phyloP scores from a whole-genome alignment of 495 filamentous ascomycete species.

The Pseudotulostoma volvatum region DNA sequence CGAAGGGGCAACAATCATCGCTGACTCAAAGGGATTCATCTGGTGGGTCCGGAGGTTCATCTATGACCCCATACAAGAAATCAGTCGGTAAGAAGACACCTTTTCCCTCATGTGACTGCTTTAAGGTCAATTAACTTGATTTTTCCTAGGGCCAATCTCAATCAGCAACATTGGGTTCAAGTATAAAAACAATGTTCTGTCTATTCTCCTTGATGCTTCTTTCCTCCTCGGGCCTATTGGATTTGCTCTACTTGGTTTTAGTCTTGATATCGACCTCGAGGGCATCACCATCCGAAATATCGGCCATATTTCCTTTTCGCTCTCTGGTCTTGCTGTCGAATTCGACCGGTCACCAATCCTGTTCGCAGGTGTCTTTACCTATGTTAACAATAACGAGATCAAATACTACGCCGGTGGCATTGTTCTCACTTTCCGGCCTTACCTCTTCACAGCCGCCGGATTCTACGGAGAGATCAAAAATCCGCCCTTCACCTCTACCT shows the following conservation, averaged over 20 bases:
- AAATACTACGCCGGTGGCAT: slow-evolving; percentile 24
- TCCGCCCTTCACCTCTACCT: slow-evolving; percentile 17
- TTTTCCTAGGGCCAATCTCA: slow-evolving; percentile 8
- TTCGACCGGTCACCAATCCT: slow-evolving; percentile 24
- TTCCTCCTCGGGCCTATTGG: slow-evolving; percentile 24
- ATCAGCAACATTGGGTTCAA: slow-evolving; percentile 20
- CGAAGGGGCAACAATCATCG: too few relatives aligned
- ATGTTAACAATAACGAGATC: slow-evolving; percentile 5
- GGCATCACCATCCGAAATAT: slow-evolving; percentile 4
- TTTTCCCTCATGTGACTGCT: too few relatives aligned
- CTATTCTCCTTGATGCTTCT: slow-evolving; percentile 20
- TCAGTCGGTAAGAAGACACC: too few relatives aligned
- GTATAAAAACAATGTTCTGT: slow-evolving; percentile 12
- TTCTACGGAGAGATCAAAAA: slow-evolving; percentile 15
- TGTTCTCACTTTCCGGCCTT: slow-evolving; percentile 20
- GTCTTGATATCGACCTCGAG: slow-evolving; percentile 7
- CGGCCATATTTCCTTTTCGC: slow-evolving; percentile 2
- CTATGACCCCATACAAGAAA: too few relatives aligned
- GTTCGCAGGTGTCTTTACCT: slow-evolving; percentile 23
- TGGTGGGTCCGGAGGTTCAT: too few relatives aligned
- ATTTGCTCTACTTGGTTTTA: slow-evolving; percentile 23
- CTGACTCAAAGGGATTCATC: too few relatives aligned
- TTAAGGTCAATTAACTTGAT: too few relatives aligned
- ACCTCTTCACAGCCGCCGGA: slow-evolving; percentile 22
- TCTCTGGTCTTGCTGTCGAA: slow-evolving; percentile 21